Evolutionary conservation across 2,329 filamentous ascomycete species (phyloP), one percentile per base, ranked within the genome.

Genomic region (Myriosclerotinia scirpicola): DNA sequence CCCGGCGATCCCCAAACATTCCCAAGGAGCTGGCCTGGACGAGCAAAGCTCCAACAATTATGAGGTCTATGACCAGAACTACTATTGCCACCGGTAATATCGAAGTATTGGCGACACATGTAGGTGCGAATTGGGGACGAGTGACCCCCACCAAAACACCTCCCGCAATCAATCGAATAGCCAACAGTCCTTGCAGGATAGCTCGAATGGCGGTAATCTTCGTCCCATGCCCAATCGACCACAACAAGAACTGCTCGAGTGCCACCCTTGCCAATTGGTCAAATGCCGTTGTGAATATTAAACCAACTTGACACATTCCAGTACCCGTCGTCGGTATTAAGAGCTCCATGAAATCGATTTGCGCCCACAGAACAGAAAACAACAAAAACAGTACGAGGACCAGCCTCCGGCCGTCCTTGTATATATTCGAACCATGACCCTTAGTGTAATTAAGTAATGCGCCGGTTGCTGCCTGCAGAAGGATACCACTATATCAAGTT

Each of bases 341-440:
- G 26, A 77, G 70, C 55, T 73, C 74, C 54, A 75, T 38, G 66
- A 77, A 77, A 59, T 74, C 71, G 40, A 75, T 60, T 69, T 73
- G 72, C 62, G 75, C 73, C 75, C 74, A 76, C 65, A 77, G 64
- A 56, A 74, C 71, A 52, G 73, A 72, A 68, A 74, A 77, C 30
- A 75, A 67, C 64, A 77, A 65, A 69, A 77, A 77, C 50, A 77
- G 66, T 63, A 74, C 65, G 75, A 77, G 76, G 74, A 75, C 76
- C 75, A 77, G 76, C 75, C 76, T 76, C 74, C 72, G 75, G 71
- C 75, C 71, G 72, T 77, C 75, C 73, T 76, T 70, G 65, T 74
- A 72, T 52, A 76, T 64, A 50, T 68, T 72, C 54, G 72, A 69
- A 52, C 70, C 74, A 76, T 76, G 70, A 60, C 72, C 73, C 64